phyloP scores from a whole-genome alignment of 371 early-diverging fungal genomes.

The Mucor indicus region DNA sequence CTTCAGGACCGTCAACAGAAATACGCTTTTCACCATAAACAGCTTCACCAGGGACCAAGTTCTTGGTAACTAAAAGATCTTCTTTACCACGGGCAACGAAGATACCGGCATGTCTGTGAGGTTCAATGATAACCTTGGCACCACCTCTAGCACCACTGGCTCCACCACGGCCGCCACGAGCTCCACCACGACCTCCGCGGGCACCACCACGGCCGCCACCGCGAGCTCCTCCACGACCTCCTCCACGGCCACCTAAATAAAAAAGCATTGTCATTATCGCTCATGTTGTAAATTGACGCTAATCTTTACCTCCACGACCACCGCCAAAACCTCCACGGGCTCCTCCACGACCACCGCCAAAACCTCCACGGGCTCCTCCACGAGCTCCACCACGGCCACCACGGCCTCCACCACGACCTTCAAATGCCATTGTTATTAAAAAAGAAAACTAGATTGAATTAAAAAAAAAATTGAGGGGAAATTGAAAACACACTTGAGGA shows the following conservation, averaged over 20 bases:
- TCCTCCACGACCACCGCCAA: conserved; percentile 52
- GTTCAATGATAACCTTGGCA: conserved; percentile 94
- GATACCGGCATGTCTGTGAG: conserved; percentile 96
- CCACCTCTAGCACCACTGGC: conserved; percentile 84
- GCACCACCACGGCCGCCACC: conserved; percentile 33
- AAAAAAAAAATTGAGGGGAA: too few species aligned
- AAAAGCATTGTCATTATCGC: neutral
- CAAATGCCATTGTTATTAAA: conserved; percentile 24
- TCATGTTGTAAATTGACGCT: neutral
- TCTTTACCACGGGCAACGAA: conserved; percentile 99
- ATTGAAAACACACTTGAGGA: too few species aligned
- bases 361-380: conserved; percentile 44
- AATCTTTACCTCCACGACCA: conserved; percentile 23
- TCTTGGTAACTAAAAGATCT: conserved; percentile 98
- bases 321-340: conserved; percentile 29
- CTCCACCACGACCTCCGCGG: conserved; percentile 44
- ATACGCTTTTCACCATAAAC: conserved; percentile 99
- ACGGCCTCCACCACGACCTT: conserved; percentile 32
- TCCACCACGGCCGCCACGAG: conserved; percentile 46
- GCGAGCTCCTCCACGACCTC: conserved; percentile 23
- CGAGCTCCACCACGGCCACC: conserved; percentile 31
- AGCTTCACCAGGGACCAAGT: conserved; percentile 97
- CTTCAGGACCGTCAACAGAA: conserved; percentile 91
- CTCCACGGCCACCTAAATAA: conserved; percentile 18
- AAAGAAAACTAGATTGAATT: neutral